Percentiles rank a stretch among this genome's conserved stretches.
These are phyloP conservation scores for Centella asiatica DNA, from an alignment of 129 eudicot genomes.

Conservation along the genomic window DNA sequence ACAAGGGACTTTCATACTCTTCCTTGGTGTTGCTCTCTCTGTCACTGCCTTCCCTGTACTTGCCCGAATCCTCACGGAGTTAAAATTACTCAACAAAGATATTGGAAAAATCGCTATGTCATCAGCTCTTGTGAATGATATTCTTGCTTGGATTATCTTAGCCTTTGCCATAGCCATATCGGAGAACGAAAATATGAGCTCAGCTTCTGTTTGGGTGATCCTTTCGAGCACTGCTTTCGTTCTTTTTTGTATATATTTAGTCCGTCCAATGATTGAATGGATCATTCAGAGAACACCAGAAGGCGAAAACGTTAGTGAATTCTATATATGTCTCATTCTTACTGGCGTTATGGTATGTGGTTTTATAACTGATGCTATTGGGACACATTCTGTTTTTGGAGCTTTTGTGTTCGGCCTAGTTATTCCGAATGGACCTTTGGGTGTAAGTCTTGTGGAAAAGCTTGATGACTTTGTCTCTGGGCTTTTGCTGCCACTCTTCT, in stretches of 20 bases:
- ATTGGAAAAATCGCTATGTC: slow-evolving; percentile 78
- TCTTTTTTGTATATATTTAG: slow-evolving; percentile 32
- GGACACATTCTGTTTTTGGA: slow-evolving; percentile 79
- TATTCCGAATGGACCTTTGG: slow-evolving; percentile 75
- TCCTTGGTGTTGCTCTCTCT: slow-evolving; percentile 74
- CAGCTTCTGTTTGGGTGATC: slow-evolving; percentile 71
- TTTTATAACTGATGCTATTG: slow-evolving; percentile 73
- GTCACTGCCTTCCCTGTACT: slow-evolving; percentile 90
- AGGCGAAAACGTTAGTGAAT: slow-evolving; percentile 61
- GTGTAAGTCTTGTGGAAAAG: slow-evolving; percentile 57
- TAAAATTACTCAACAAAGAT: slow-evolving; percentile 65
- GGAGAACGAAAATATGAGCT: slow-evolving; percentile 36
- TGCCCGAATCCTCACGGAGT: slow-evolving; percentile 77
- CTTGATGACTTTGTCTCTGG: slow-evolving; percentile 80
- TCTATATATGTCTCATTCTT: slow-evolving; percentile 48
- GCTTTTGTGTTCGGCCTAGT: slow-evolving; percentile 77
- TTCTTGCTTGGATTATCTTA: slow-evolving; percentile 66
- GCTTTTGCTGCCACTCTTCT: slow-evolving; percentile 60
- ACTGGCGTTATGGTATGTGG: slow-evolving; percentile 80
- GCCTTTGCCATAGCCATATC: slow-evolving; percentile 85
- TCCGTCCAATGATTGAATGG: slow-evolving; percentile 51
- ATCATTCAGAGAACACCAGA: slow-evolving; percentile 51
- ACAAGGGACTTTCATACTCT: slow-evolving; percentile 64
- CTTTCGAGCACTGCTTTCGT: slow-evolving; percentile 58
- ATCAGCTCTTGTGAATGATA: slow-evolving; percentile 64